Conservation (phyloP, 148 eudicot genomes). For the Rhododendron simsii region DNA sequence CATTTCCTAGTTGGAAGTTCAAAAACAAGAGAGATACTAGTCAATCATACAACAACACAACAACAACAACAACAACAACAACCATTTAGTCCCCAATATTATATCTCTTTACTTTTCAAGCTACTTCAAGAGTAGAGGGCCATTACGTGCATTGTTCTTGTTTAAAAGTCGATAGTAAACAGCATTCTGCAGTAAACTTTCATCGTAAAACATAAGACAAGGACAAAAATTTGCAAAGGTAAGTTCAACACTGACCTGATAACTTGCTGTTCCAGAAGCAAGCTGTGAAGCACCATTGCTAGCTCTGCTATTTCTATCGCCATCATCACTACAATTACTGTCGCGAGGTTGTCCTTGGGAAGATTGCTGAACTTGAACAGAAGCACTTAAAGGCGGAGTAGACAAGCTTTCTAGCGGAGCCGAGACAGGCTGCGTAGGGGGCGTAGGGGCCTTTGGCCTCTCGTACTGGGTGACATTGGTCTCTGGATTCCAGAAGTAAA, state of each 20-base stretch:
- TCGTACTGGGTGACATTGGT: constrained; percentile 95
- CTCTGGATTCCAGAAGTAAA: constrained; percentile 96
- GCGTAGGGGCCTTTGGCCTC: constrained; percentile 54
- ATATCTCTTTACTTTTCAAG: not conserved
- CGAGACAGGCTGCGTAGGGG: constrained; percentile 27
- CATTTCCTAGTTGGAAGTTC: not conserved
- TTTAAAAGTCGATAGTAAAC: not conserved
- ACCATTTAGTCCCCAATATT: no score
- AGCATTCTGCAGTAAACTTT: not conserved
- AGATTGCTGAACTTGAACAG: constrained; percentile 57
- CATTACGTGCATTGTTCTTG: not conserved
- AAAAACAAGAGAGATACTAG: not conserved
- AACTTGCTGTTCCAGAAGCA: constrained; percentile 32
- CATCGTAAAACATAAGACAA: not conserved
- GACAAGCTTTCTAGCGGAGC: constrained; percentile 27
- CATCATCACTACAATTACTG: constrained; percentile 32
- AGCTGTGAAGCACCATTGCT: constrained; percentile 26
- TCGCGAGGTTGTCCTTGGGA: constrained; percentile 38
- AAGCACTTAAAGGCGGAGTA: constrained; percentile 40
- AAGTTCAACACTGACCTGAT: constrained; percentile 42
- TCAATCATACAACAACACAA: not conserved
- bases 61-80: no score
- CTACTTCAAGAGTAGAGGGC: not conserved
- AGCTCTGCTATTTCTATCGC: constrained; percentile 35
- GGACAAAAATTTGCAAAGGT: not conserved